These are phyloP conservation scores for Cordia subcordata DNA, from an alignment of 257 asterid genomes.

Conservation along the genomic window DNA sequence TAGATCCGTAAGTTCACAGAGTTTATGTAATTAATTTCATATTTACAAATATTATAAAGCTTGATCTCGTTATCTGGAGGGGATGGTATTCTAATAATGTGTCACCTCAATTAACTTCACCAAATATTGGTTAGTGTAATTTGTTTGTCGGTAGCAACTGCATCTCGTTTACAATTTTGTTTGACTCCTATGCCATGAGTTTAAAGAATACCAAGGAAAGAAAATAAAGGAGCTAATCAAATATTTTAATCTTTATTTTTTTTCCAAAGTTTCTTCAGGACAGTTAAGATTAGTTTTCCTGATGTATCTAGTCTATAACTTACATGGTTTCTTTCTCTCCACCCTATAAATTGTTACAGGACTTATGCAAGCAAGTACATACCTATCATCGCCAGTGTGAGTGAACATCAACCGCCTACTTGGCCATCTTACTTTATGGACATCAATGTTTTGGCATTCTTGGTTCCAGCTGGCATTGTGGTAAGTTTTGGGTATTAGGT, in stretches of 20 bases:
- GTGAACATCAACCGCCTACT: conserved; percentile 99
- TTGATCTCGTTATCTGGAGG: not conserved
- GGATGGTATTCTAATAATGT: not conserved
- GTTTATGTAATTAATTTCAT: not conserved
- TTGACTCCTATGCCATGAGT: no score
- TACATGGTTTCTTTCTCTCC: not conserved
- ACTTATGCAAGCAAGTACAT: conserved; percentile 99
- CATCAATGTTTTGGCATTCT: conserved; percentile 89
- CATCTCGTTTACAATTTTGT: no score
- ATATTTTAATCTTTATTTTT: no score
- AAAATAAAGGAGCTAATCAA: no score
- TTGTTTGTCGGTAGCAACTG: not conserved
- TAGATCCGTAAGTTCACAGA: conserved; percentile 77
- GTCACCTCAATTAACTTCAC: no score
- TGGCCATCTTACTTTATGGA: conserved; percentile 99
- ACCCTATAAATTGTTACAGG: conserved; percentile 44
- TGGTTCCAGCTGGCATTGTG: conserved; percentile 97
- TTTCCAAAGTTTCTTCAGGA: no score
- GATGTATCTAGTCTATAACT: not conserved
- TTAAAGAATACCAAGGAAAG: no score
- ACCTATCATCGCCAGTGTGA: conserved; percentile 98
- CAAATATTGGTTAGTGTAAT: no score
- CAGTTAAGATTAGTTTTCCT: not conserved
- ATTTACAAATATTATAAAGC: not conserved
- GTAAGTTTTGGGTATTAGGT: conserved; percentile 47